phyloP scores from a whole-genome alignment of 1,284 basidiomycete genomes.

The Rhizoctonia solani region DNA sequence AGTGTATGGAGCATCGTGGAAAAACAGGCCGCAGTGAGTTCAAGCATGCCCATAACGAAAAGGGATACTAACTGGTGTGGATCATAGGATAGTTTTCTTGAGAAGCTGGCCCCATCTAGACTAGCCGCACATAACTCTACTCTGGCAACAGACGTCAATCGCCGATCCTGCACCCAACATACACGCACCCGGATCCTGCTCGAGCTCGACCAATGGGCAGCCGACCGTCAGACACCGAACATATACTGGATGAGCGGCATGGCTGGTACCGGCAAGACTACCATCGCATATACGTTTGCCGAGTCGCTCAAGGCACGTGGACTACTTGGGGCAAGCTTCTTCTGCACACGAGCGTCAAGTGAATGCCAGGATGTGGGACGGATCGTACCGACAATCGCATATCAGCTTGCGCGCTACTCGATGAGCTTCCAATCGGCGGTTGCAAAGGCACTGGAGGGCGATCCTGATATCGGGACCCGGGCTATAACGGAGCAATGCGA shows the following conservation, averaged over 20 bases:
- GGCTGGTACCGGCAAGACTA: too few relatives aligned
- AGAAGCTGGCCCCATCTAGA: background rate
- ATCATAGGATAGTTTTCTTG: background rate
- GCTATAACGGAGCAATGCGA: too few relatives aligned
- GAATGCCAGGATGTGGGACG: conserved; percentile 5
- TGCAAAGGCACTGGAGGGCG: background rate
- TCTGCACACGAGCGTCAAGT: background rate
- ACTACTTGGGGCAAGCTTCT: conserved; percentile 19
- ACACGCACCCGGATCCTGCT: background rate
- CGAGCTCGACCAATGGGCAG: background rate
- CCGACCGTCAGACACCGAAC: background rate
- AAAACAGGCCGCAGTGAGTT: conserved; percentile 9
- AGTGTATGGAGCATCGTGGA: conserved; percentile 1
- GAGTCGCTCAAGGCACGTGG: background rate
- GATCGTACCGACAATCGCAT: background rate
- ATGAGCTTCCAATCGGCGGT: background rate
- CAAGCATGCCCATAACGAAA: background rate
- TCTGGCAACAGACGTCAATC: background rate
- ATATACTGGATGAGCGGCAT: conserved; percentile 20
- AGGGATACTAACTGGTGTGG: background rate
- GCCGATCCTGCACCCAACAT: conserved; percentile 2
- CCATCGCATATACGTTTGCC: too few relatives aligned
- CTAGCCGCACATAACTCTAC: background rate
- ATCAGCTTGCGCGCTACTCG: conserved; percentile 6
- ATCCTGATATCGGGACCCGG: conserved; percentile 7